Base-by-base conservation (phyloP, 2,329 filamentous ascomycete species). In the Alternaria conjuncta region DNA sequence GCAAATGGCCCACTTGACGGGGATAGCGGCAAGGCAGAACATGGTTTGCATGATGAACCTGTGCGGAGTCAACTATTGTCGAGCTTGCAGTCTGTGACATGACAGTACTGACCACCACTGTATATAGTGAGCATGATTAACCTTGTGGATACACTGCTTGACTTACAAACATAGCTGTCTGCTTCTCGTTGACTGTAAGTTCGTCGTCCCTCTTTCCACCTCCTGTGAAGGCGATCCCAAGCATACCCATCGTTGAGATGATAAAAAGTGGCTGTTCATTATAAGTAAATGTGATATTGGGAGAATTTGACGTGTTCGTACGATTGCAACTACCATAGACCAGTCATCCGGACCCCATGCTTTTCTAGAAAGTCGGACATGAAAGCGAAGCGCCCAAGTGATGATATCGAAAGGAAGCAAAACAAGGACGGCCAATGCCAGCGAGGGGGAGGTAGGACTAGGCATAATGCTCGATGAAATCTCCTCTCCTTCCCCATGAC, bases 1-100 rank as follows among this genome's bases (percentile, higher is more conserved):
- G 11, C 74, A 72, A 47, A 79, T 78, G 53, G 72, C 73, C 57
- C 78, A 71, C 63, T 79, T 79, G 59, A 78, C 71, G 4, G 75
- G 65, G 23, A 65, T 67, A 3, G 65, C 57, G 3, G 65, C 62
- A 18, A 65, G 45, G 20, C 62, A 63, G 25, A 53, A 65, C 65
- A 67, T 67, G 3, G 65, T 67, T 54, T 67, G 62, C 65, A 67
- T 67, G 25, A 65, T 63, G 49, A 67, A 41, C 36, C 36, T 41
- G 9, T 41, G 3, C 15, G 36, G 11, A n/a, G 36, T 41, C 36
- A 41, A 41, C 10, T 6, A 41, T 3, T 41, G 36, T 41, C 36
- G 36, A 41, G 36, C 36, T 41, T 41, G 36, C 36, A 41, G n/a
- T 41, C 15, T 41, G 36, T 41, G n/a, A 41, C n/a, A 41, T 18